phyloP scores from a whole-genome alignment of 2,329 filamentous ascomycete genomes.

The Aaosphaeria arxii region DNA sequence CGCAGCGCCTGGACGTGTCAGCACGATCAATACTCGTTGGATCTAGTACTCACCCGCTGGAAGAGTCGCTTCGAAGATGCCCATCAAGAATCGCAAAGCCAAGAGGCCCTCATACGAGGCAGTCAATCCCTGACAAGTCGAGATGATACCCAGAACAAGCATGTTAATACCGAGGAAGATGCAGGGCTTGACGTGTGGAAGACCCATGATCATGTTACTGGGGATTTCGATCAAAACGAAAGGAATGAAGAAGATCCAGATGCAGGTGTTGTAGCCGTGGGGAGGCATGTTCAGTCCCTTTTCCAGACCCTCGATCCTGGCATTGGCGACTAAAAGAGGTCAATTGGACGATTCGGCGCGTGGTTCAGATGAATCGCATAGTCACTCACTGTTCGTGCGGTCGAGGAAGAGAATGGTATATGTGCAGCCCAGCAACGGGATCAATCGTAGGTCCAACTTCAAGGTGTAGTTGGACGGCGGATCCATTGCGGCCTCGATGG shows the following conservation, averaged over 20 bases:
- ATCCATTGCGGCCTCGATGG: slow-evolving; percentile 1
- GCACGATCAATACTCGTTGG: not conserved
- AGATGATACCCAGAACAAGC: slow-evolving; percentile 61
- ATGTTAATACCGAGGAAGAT: slow-evolving; percentile 80
- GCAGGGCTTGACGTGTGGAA: slow-evolving; percentile 61
- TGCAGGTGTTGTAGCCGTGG: slow-evolving; percentile 66
- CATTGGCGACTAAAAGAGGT: slow-evolving; percentile 60
- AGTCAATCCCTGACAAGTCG: slow-evolving; percentile 29
- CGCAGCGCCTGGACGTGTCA: slow-evolving; percentile 18
- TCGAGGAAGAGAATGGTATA: slow-evolving; percentile 70
- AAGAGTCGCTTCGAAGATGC: slow-evolving; percentile 30
- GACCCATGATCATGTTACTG: slow-evolving; percentile 75
- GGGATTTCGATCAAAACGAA: slow-evolving; percentile 75
- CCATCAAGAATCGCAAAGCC: slow-evolving; percentile 29
- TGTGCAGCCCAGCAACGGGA: slow-evolving; percentile 64
- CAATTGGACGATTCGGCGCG: not conserved
- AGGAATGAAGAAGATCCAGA: slow-evolving; percentile 83
- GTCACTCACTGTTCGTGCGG: slow-evolving; percentile 57
- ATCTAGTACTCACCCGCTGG: slow-evolving; percentile 18
- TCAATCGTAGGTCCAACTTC: slow-evolving; percentile 58
- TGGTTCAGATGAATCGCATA: not conserved
- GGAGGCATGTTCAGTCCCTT: slow-evolving; percentile 61
- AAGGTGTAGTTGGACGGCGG: slow-evolving; percentile 48
- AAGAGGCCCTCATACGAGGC: slow-evolving; percentile 24
- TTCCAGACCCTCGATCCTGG: slow-evolving; percentile 53